phyloP scores from a whole-genome alignment of 2,329 filamentous ascomycete genomes.

The Fonsecaea pedrosoi region DNA sequence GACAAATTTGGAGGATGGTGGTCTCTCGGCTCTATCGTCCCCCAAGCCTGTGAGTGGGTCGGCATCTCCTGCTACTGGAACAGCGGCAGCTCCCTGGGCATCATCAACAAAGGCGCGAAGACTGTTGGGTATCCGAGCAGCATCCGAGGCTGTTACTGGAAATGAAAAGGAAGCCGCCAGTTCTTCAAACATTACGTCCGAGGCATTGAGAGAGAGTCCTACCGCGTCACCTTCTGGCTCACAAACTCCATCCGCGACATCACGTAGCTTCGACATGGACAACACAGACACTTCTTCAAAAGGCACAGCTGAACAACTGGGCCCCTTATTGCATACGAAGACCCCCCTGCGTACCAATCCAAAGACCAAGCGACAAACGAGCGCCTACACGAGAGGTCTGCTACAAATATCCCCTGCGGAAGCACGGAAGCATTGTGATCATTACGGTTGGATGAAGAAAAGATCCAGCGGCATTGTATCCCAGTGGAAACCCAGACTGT shows the following conservation, averaged over 20 bases:
- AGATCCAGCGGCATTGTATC: slow-evolving; percentile 95
- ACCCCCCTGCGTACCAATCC: slow-evolving; percentile 53
- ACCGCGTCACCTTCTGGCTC: slow-evolving; percentile 73
- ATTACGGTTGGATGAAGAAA: slow-evolving; percentile 99
- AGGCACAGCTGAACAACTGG: slow-evolving; percentile 54
- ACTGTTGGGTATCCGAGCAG: slow-evolving; percentile 76
- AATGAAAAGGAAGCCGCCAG: slow-evolving; percentile 58
- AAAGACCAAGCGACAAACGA: slow-evolving; percentile 92
- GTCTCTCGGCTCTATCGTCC: slow-evolving; percentile 47
- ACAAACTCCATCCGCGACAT: slow-evolving; percentile 66
- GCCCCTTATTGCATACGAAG: slow-evolving; percentile 55
- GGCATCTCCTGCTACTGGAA: slow-evolving; percentile 56
- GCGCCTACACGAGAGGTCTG: slow-evolving; percentile 87
- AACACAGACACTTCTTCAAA: slow-evolving; percentile 68
- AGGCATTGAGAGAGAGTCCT: slow-evolving; percentile 59
- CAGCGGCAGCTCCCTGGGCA: slow-evolving; percentile 55
- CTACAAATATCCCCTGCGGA: slow-evolving; percentile 81
- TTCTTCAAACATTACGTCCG: slow-evolving; percentile 49
- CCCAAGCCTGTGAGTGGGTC: slow-evolving; percentile 57
- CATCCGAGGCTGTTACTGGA: slow-evolving; percentile 74
- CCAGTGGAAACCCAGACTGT: slow-evolving; percentile 96
- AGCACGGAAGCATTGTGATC: slow-evolving; percentile 85
- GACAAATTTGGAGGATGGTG: slow-evolving; percentile 60
- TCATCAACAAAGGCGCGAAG: slow-evolving; percentile 66
- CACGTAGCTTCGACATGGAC: slow-evolving; percentile 78